These are phyloP conservation scores for Chaetomium fimeti DNA, from an alignment of 495 filamentous ascomycete genomes.

Conservation along the genomic window DNA sequence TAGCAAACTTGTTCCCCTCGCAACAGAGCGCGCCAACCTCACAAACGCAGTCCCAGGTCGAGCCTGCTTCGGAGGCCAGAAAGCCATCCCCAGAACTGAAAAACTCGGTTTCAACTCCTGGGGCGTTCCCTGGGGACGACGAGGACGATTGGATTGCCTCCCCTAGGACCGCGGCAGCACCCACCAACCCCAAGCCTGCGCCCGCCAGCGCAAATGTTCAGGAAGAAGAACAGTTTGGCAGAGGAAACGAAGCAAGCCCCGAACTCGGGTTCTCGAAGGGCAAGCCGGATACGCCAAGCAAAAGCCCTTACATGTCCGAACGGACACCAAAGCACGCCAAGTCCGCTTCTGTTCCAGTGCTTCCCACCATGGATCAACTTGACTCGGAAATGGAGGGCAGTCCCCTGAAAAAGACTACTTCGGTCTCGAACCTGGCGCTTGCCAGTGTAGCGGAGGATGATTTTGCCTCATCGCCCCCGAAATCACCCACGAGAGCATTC, in stretches of 20 bases:
- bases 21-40: constrained; percentile 30
- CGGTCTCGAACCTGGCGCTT: constrained; percentile 59
- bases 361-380: constrained; percentile 49
- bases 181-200: constrained; percentile 45
- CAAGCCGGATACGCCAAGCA: constrained; percentile 42
- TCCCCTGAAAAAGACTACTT: constrained; percentile 60
- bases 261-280: constrained; percentile 46
- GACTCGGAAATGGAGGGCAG: constrained; percentile 37
- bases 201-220: constrained; percentile 60
- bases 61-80: constrained; percentile 51
- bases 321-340: constrained; percentile 48
- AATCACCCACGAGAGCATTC: constrained; percentile 66
- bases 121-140: constrained; percentile 59
- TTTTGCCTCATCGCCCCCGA: constrained; percentile 62
- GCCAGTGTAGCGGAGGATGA: constrained; percentile 42
- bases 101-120: constrained; percentile 40
- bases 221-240: constrained; percentile 57
- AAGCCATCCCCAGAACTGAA: constrained; percentile 38
- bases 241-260: constrained; percentile 40
- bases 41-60: constrained; percentile 37
- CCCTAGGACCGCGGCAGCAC: constrained; percentile 38
- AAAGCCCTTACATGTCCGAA: constrained; percentile 35
- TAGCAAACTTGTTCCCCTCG: constrained; percentile 50
- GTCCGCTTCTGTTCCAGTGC: constrained; percentile 55
- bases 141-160: constrained; percentile 86